Conservation (phyloP, 1,284 basidiomycete species). For the Rhodotorula sp. region DNA sequence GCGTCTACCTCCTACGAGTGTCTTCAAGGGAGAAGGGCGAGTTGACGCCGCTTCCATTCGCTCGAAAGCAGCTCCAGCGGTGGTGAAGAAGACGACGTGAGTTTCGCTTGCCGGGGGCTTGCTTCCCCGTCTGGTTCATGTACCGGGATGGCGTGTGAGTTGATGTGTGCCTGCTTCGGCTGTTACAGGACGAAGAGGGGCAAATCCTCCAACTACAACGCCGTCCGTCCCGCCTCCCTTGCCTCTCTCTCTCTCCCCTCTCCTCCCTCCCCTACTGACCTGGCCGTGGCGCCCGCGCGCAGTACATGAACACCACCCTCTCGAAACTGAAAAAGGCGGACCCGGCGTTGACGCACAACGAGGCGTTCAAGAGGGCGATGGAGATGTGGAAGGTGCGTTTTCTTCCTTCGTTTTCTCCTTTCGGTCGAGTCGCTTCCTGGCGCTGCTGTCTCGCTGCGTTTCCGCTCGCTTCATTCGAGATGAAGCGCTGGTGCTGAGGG, state of each 20-base stretch:
- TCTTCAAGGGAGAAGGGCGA: too few species aligned
- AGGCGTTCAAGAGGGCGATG: slow-evolving; percentile 23
- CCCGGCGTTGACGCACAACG: slow-evolving; percentile 17
- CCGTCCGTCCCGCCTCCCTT: slow-evolving; percentile 9
- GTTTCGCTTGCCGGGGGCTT: too few species aligned
- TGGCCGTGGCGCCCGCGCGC: background rate
- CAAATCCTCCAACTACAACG: slow-evolving; percentile 27
- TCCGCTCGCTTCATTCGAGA: too few species aligned
- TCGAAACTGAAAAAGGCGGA: slow-evolving; percentile 26
- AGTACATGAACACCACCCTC: slow-evolving; percentile 33
- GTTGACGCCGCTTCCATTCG: background rate
- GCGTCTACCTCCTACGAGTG: background rate
- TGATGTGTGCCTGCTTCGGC: too few species aligned
- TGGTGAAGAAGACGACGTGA: too few species aligned
- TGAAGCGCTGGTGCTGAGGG: too few species aligned
- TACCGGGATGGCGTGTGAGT: too few species aligned
- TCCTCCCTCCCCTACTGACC: accelerated
- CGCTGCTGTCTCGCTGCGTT: too few species aligned
- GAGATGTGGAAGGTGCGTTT: slow-evolving; percentile 23
- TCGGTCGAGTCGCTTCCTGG: background rate
- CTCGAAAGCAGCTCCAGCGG: too few species aligned
- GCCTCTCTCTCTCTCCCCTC: background rate
- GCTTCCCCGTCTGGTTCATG: too few species aligned
- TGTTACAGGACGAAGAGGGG: slow-evolving; percentile 24
- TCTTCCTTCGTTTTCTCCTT: background rate